These are phyloP conservation scores for Hyphopichia fennica DNA, from an alignment of 1,139 yeast species.

Conservation along the genomic window DNA sequence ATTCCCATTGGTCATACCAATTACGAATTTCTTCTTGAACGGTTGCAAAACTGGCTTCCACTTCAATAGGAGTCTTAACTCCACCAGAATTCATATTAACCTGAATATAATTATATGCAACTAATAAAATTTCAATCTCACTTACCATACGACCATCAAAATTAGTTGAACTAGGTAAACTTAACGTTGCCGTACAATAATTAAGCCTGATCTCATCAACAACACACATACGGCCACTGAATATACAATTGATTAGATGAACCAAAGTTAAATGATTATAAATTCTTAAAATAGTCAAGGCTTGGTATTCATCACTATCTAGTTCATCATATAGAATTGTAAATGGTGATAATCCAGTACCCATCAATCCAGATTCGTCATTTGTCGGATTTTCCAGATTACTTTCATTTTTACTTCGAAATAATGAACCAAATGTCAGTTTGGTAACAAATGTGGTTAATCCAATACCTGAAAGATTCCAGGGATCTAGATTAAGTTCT, in stretches of 20 bases:
- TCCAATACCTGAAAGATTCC: constrained; percentile 62
- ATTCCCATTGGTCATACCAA: constrained; percentile 76
- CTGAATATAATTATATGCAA: constrained; percentile 64
- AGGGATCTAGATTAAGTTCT: constrained; percentile 50
- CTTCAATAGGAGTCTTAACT: constrained; percentile 19
- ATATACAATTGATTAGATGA: constrained; percentile 66
- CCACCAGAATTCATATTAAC: constrained; percentile 23
- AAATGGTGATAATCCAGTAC: constrained; percentile 18
- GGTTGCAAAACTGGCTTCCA: constrained; percentile 21
- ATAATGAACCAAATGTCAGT: constrained; percentile 32
- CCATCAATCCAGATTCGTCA: background rate
- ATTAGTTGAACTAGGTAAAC: constrained; percentile 66
- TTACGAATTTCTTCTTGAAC: constrained; percentile 40
- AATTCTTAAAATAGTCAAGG: constrained; percentile 54
- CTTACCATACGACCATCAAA: constrained; percentile 85
- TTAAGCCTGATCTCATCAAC: constrained; percentile 65
- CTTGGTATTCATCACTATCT: constrained; percentile 46
- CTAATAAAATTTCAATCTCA: constrained; percentile 64
- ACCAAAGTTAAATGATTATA: constrained; percentile 76
- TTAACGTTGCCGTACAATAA: constrained; percentile 61
- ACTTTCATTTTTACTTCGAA: constrained; percentile 11
- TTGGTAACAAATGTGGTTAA: constrained; percentile 57
- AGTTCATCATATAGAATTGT: constrained; percentile 31
- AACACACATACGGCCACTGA: constrained; percentile 75
- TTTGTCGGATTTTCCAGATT: background rate